A percentile compares a stretch with the other conserved stretches of the same genome.
Evolutionary conservation across 257 asterid genomes (phyloP).

Genomic region (Nicotiana sylvestris): DNA sequence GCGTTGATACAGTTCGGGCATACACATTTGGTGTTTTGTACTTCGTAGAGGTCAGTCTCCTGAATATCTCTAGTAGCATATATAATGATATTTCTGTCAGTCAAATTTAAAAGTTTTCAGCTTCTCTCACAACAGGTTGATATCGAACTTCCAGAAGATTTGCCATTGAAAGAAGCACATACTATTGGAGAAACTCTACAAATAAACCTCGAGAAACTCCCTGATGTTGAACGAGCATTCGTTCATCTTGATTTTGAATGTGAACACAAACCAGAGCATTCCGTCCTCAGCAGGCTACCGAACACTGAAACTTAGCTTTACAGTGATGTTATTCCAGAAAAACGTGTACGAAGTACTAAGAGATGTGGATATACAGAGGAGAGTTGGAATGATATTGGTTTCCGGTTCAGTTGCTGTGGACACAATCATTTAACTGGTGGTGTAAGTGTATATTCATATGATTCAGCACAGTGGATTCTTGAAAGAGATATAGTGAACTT

Average conservation of each 20-base stretch:
- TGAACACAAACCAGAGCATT: conserved; percentile 85
- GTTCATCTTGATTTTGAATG: conserved; percentile 86
- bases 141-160: conserved; percentile 76
- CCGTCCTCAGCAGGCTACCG: conserved; percentile 70
- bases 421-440: not conserved
- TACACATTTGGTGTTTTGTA: conserved; percentile 88
- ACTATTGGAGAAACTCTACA: conserved; percentile 72
- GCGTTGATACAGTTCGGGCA: conserved; percentile 88
- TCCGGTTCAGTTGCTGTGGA: not conserved
- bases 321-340: not conserved
- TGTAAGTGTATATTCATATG: not conserved
- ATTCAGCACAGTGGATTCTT: not conserved
- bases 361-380: not conserved
- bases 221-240: conserved; percentile 88
- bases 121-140: conserved; percentile 47
- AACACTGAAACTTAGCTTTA: conserved; percentile 50
- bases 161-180: conserved; percentile 89
- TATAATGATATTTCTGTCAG: no score
- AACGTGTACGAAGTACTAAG: no score
- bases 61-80: not conserved
- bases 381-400: not conserved
- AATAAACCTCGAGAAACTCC: conserved; percentile 74
- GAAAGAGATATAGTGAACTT: not conserved
- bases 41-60: conserved; percentile 78
- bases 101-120: not conserved